These are phyloP conservation scores for Solanum chacoense DNA, from an alignment of 305 asterid genomes.

Conservation along the genomic window DNA sequence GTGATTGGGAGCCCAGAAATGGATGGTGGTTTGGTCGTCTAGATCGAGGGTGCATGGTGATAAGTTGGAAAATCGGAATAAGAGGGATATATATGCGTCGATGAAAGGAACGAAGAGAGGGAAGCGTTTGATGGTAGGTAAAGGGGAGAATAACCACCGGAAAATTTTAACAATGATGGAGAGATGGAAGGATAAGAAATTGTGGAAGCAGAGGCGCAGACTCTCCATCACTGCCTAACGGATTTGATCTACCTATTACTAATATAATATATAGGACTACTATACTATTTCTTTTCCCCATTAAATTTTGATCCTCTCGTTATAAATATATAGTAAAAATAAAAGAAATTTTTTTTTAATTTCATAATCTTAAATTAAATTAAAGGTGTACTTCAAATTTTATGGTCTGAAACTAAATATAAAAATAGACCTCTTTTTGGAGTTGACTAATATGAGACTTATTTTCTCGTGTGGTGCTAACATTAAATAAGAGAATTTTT, in stretches of 20 bases:
- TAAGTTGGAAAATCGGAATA: constrained; percentile 42
- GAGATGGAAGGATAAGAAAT: constrained; percentile 30
- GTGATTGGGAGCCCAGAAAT: constrained; percentile 47
- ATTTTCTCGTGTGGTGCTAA: not conserved
- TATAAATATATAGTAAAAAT: too few species aligned
- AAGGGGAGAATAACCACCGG: not conserved
- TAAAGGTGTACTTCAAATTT: not conserved
- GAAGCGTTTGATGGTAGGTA: constrained; percentile 32
- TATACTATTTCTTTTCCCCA: not conserved
- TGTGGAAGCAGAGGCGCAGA: constrained; percentile 18
- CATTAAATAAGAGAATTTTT: not conserved
- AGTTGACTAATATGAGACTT: not conserved
- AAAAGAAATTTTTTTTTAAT: too few species aligned
- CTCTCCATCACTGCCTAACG: constrained; percentile 22
- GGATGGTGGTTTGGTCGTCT: constrained; percentile 54
- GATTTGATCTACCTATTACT: not conserved
- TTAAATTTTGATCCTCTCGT: not conserved
- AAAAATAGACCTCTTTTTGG: too few species aligned
- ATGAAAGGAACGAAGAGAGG: constrained; percentile 27
- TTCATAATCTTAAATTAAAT: not conserved
- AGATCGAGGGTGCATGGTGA: constrained; percentile 37
- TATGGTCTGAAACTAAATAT: not conserved
- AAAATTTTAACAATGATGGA: constrained; percentile 20
- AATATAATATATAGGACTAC: not conserved
- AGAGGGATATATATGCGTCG: constrained; percentile 39